Percentiles rank a stretch among this genome's conserved stretches.
Conservation (phyloP, 2,329 filamentous ascomycete genomes). For the Verticillium nonalfalfae region DNA sequence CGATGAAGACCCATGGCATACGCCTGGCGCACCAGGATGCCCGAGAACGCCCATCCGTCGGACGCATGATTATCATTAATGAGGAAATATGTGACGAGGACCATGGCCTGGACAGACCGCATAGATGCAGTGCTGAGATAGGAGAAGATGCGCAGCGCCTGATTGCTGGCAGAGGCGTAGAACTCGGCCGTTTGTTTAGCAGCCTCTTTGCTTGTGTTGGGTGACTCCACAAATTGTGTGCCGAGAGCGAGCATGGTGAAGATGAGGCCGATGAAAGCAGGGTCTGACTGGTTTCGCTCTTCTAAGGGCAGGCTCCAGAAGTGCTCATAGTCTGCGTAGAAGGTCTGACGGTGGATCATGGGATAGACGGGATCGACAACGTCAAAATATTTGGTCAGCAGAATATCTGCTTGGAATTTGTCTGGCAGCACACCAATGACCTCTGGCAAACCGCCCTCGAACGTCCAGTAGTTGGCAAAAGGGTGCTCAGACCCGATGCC, state of each 20-base stretch:
- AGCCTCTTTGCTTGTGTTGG: constrained; percentile 48
- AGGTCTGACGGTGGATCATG: constrained; percentile 69
- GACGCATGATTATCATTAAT: constrained; percentile 83
- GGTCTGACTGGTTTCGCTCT: constrained; percentile 57
- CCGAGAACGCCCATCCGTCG: constrained; percentile 77
- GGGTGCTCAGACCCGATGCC: constrained; percentile 75
- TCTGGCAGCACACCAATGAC: constrained; percentile 70
- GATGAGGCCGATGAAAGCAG: constrained; percentile 64
- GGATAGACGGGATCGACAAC: constrained; percentile 76
- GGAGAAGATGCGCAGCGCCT: constrained; percentile 67
- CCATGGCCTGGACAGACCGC: constrained; percentile 72
- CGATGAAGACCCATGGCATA: constrained; percentile 79
- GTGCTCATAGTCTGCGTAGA: constrained; percentile 71
- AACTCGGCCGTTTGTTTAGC: constrained; percentile 74
- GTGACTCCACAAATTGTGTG: constrained; percentile 65
- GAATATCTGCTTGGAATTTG: constrained; percentile 68
- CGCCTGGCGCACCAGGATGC: constrained; percentile 68
- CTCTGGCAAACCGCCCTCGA: constrained; percentile 66
- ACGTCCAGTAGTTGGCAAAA: constrained; percentile 82
- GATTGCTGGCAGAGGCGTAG: constrained; percentile 73
- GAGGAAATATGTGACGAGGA: constrained; percentile 72
- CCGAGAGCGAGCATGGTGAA: constrained; percentile 74
- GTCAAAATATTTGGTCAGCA: constrained; percentile 59
- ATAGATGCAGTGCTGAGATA: constrained; percentile 72
- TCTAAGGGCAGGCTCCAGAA: constrained; percentile 60